A percentile compares a stretch with the other conserved stretches of the same genome.
phyloP scores from a whole-genome alignment of 2,329 filamentous ascomycete genomes.

The Scedosporium boydii region DNA sequence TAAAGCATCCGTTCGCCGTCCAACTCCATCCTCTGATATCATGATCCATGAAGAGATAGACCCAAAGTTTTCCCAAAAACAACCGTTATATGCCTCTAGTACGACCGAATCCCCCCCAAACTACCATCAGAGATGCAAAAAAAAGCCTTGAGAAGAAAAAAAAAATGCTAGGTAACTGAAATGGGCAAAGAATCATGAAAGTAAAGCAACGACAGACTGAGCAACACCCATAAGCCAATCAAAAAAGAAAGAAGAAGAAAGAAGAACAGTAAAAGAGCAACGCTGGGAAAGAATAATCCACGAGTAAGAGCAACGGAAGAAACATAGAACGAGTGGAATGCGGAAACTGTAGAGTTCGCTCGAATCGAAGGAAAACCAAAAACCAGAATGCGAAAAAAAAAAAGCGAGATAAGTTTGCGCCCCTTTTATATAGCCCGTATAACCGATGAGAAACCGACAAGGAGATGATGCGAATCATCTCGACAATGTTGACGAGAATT shows the following conservation, averaged over 20 bases:
- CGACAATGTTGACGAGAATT: not conserved
- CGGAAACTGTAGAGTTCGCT: too few relatives aligned
- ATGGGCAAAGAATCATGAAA: not conserved
- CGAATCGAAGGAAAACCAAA: too few relatives aligned
- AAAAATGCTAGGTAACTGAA: not conserved
- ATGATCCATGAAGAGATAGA: not conserved
- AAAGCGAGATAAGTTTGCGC: too few relatives aligned
- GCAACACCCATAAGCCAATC: not conserved
- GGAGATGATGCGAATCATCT: not conserved
- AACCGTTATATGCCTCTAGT: constrained; percentile 1
- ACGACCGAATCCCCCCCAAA: not conserved
- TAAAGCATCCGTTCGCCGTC: not conserved
- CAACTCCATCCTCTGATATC: not conserved
- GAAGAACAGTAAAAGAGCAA: not conserved
- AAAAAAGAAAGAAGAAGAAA: not conserved
- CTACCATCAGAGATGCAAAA: not conserved
- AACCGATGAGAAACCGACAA: too few relatives aligned
- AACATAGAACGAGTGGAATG: too few relatives aligned
- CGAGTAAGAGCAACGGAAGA: not conserved
- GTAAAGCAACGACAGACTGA: not conserved
- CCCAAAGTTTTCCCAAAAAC: not conserved
- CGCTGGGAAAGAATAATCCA: not conserved
- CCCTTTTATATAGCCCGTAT: too few relatives aligned
- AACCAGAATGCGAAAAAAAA: too few relatives aligned
- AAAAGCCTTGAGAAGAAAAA: not conserved